These are phyloP conservation scores for Psilocybe cubensis DNA, from an alignment of 768 basidiomycete genomes.

Conservation along the genomic window DNA sequence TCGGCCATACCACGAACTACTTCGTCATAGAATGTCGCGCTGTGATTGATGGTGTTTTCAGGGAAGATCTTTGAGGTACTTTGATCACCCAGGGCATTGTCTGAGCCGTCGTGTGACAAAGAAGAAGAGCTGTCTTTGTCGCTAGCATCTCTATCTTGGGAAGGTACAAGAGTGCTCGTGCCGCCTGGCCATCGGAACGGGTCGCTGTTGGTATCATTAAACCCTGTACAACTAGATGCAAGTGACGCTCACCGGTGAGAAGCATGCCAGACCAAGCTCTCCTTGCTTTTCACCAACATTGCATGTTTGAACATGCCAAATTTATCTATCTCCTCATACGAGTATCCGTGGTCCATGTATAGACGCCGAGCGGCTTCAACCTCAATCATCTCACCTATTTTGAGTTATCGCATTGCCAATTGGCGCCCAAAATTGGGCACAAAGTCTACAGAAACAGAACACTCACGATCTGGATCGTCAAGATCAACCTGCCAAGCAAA, in stretches of 20 bases:
- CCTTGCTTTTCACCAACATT: constrained; percentile 23
- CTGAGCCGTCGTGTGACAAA: too few species aligned
- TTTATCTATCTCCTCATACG: constrained; percentile 38
- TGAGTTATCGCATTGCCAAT: neutral
- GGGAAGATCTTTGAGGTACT: constrained; percentile 12
- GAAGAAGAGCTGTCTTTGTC: too few species aligned
- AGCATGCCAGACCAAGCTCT: constrained; percentile 46
- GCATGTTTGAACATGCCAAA: constrained; percentile 28
- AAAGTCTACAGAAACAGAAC: neutral
- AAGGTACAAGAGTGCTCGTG: neutral
- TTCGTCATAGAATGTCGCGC: constrained; percentile 31
- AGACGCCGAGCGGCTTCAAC: constrained; percentile 48
- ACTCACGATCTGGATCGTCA: constrained; percentile 54
- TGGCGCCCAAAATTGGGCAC: neutral
- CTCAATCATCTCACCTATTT: constrained; percentile 51
- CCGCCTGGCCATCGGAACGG: neutral
- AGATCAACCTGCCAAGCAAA: constrained; percentile 42
- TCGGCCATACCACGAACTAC: constrained; percentile 31
- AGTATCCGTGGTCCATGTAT: constrained; percentile 28
- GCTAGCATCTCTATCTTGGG: too few species aligned
- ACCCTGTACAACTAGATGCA: neutral
- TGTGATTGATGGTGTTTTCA: constrained; percentile 18
- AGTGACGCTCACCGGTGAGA: constrained; percentile 41
- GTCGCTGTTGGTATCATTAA: constrained; percentile 33
- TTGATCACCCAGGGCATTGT: constrained; percentile 40